Evolutionary conservation across 2,329 filamentous ascomycete genomes (phyloP).

Genomic region (Cladophialophora exuberans): DNA sequence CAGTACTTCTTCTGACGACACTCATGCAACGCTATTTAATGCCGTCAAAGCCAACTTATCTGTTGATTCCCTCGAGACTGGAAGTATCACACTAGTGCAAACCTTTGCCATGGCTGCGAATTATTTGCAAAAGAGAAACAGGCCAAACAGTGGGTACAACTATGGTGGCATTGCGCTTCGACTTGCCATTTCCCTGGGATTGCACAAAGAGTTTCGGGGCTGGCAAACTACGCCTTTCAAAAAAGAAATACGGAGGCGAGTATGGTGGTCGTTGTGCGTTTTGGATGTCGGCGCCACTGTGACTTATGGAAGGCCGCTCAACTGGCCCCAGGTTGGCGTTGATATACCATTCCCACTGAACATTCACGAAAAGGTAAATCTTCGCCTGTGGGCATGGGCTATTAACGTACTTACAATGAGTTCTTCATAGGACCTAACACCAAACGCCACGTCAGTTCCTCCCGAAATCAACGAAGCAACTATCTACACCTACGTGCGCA

Average conservation of each 20-base stretch:
- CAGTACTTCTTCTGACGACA: constrained; percentile 21
- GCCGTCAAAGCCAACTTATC: constrained; percentile 45
- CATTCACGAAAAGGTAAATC: constrained; percentile 27
- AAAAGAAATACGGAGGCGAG: constrained; percentile 44
- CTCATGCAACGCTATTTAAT: constrained; percentile 49
- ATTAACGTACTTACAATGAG: neutral
- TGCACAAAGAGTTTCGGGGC: constrained; percentile 55
- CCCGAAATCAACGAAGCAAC: constrained; percentile 44
- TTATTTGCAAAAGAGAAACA: constrained; percentile 56
- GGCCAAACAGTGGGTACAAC: constrained; percentile 57
- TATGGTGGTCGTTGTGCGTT: constrained; percentile 62
- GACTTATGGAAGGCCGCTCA: constrained; percentile 54
- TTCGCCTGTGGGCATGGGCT: neutral
- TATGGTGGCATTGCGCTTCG: constrained; percentile 55
- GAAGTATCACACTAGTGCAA: constrained; percentile 54
- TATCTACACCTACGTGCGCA: constrained; percentile 48
- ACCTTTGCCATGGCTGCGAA: constrained; percentile 53
- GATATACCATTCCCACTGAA: constrained; percentile 28
- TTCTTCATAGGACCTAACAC: constrained; percentile 33
- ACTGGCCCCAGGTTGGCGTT: constrained; percentile 47
- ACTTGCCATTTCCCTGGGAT: constrained; percentile 55
- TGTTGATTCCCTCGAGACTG: constrained; percentile 50
- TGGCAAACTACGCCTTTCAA: constrained; percentile 51
- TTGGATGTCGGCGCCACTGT: constrained; percentile 57
- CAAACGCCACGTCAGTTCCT: constrained; percentile 42